Conservation (phyloP, 441 rosid species). For the Arabidopsis lyrata region DNA sequence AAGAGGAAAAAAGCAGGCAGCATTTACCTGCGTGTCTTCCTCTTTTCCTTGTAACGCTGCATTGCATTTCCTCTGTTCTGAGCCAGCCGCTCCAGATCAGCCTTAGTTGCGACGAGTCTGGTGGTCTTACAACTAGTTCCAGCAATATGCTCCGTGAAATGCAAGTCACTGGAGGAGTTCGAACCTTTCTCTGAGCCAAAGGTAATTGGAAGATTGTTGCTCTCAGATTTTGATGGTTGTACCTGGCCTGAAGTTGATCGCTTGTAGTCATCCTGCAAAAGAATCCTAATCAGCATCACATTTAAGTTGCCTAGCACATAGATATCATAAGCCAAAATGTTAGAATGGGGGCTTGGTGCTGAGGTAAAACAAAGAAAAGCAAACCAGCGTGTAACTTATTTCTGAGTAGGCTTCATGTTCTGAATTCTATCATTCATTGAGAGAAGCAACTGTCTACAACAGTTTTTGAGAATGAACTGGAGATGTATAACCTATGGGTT, state of each 20-base stretch:
- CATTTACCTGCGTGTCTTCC: conserved; percentile 72
- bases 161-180: conserved; percentile 46
- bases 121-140: conserved; percentile 47
- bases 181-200: conserved; percentile 40
- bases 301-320: conserved; percentile 2
- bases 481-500: not conserved
- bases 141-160: conserved; percentile 51
- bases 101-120: conserved; percentile 52
- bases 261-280: conserved; percentile 55
- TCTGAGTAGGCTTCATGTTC: not conserved
- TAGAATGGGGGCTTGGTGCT: not conserved
- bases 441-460: not conserved
- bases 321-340: conserved; percentile 15
- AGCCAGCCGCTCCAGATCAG: conserved; percentile 66
- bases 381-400: conserved; percentile 1
- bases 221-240: conserved; percentile 63
- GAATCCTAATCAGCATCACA: conserved; percentile 29
- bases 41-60: conserved; percentile 97
- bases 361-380: not conserved
- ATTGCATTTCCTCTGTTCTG: conserved; percentile 84
- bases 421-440: not conserved
- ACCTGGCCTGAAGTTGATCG: conserved; percentile 55
- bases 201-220: conserved; percentile 52
- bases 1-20: not conserved
- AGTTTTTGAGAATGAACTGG: not conserved